Conservation (phyloP, 805 yeast species). For the Wickerhamiella dianesei region DNA sequence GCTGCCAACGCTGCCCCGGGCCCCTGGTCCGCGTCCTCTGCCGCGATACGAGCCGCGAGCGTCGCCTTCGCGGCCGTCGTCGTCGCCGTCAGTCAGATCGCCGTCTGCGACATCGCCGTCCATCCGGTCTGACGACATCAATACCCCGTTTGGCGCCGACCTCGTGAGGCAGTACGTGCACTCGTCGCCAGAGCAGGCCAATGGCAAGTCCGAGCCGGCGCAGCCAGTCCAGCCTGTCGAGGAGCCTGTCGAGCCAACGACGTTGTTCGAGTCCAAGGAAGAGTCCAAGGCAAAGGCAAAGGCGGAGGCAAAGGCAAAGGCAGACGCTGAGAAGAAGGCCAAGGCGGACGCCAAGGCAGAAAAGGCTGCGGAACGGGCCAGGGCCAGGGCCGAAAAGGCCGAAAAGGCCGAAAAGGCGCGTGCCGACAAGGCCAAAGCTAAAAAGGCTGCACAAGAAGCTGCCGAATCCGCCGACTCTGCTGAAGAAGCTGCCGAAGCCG, state of each 20-base stretch:
- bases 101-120: background rate
- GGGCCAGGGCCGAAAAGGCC: background rate
- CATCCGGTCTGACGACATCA: background rate
- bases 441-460: background rate
- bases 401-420: background rate
- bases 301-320: too few species aligned
- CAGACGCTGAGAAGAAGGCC: too few species aligned
- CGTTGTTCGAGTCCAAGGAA: too few species aligned
- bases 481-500: background rate
- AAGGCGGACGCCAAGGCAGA: too few species aligned
- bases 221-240: too few species aligned
- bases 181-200: background rate
- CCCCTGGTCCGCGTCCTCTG: background rate
- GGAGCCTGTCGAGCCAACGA: too few species aligned
- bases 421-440: background rate
- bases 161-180: background rate
- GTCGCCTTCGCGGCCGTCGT: background rate
- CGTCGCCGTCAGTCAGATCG: background rate
- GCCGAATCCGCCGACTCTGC: background rate
- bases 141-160: constrained; percentile 1
- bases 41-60: background rate
- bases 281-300: too few species aligned
- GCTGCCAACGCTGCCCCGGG: background rate
- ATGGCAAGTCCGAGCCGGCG: background rate
- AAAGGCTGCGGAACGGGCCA: too few species aligned